Base-by-base conservation (phyloP, 108 stramenopile species). In the Pseudonitzschia delicatissima region DNA sequence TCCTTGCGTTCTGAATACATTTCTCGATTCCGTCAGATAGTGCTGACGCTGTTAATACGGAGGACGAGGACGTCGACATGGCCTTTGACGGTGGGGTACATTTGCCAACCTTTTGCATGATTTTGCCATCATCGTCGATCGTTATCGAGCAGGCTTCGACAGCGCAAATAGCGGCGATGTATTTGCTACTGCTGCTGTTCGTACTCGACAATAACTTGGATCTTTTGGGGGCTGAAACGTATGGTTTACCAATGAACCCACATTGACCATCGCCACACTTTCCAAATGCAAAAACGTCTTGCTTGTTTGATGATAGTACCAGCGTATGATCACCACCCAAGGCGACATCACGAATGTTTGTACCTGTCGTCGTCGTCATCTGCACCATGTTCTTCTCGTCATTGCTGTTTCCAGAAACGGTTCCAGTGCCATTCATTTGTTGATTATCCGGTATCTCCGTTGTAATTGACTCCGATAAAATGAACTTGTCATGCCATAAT, bases 261-360 rank as follows among this genome's bases (percentile, higher is more conserved):
- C 83, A 51, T 52, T 87, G 86, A 2, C 86, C 86, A 68, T 87
- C 82, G 33, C 79, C 81, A 51, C 86, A 83, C 45, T 82, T 82
- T 25, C 86, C 86, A 63, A 77, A 82, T n/a, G 67, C 63, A 61
- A 80, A 72, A 27, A 87, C 81, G 71, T 75, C 69, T 55, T 47
- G 53, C 68, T 64, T 55, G 60, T 84, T 80, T 40, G 77, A 69
- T 35, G 81, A 73, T n/a, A 87, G 50, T 25, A 84, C 76, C 35
- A 84, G 34, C 26, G 86, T 84, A 67, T 87, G 83, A 75, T 87
- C 86, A 15, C 83, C 86, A 55, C 86, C 86, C 48, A 87, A 55
- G 35, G 86, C 81, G 5, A 87, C 86, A 72, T 87, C 86, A 21
- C 81, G 64, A 33, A 87, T 61, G 49, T 5, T n/a, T 9, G 34